Percentiles rank a stretch among this genome's conserved stretches.
phyloP scores from a whole-genome alignment of 306 rosid species.

The Quercus aquifolioides region DNA sequence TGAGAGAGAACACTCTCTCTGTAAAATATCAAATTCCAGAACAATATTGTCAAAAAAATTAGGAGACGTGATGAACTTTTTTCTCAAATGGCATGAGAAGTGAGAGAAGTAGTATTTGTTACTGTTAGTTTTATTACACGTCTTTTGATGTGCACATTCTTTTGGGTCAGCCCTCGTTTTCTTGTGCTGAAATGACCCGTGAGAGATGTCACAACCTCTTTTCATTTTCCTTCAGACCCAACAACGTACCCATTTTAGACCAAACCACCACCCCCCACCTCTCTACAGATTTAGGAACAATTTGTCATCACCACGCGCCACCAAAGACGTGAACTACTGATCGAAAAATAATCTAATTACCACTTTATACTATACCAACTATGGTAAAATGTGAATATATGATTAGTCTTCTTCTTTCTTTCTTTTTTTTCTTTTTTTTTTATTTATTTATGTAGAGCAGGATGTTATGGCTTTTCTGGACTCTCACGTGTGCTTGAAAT shows the following conservation, averaged over 20 bases:
- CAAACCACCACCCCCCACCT: neutral
- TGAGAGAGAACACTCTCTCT: too few species aligned
- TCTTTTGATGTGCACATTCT: conserved; percentile 40
- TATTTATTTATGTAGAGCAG: too few species aligned
- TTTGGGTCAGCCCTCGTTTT: conserved; percentile 30
- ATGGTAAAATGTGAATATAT: too few species aligned
- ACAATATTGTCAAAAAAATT: neutral
- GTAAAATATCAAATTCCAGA: too few species aligned
- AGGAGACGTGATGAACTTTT: neutral
- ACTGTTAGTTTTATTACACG: conserved; percentile 30
- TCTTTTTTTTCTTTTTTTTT: too few species aligned
- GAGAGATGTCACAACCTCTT: conserved; percentile 8
- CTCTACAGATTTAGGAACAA: too few species aligned
- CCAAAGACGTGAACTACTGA: too few species aligned
- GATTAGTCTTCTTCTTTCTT: too few species aligned
- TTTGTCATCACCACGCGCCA: too few species aligned
- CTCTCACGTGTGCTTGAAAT: fast-evolving
- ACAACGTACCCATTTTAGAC: neutral
- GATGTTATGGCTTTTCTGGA: fast-evolving
- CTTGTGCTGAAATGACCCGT: conserved; percentile 30
- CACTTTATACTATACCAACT: too few species aligned
- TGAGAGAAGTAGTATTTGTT: neutral
- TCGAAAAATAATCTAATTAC: too few species aligned
- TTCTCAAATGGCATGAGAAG: neutral
- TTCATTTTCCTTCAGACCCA: neutral